phyloP scores from a whole-genome alignment of 768 basidiomycete species.

The Butyriboletus loyo region DNA sequence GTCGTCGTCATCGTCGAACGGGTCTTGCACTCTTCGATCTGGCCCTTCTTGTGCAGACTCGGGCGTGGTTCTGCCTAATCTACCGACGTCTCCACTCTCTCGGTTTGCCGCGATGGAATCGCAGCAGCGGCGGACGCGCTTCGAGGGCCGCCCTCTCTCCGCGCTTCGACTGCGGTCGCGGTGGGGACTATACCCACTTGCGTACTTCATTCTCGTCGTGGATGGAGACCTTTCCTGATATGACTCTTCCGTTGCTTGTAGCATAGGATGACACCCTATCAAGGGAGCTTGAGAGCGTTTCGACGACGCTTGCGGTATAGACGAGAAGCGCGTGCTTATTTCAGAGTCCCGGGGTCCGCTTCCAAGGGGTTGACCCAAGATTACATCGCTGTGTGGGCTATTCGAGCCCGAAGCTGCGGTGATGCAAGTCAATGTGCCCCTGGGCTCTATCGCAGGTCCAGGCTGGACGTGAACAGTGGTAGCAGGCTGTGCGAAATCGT shows the following conservation, averaged over 20 bases:
- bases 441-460: conserved; percentile 3
- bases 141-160: conserved; percentile 29
- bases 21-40: neutral
- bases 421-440: neutral
- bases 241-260: conserved; percentile 1
- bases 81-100: conserved; percentile 1
- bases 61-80: conserved; percentile 14
- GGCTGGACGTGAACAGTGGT: neutral
- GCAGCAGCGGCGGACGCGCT: conserved; percentile 24
- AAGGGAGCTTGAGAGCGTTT: neutral
- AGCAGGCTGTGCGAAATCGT: conserved; percentile 11
- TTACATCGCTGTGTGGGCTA: neutral
- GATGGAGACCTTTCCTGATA: conserved; percentile 12
- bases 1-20: conserved; percentile 1
- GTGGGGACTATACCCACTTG: neutral
- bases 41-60: conserved; percentile 1
- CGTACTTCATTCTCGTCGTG: conserved; percentile 2
- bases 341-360: conserved; percentile 12
- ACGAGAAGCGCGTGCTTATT: conserved; percentile 16
- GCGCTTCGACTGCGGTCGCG: conserved; percentile 16
- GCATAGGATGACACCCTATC: neutral
- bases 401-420: conserved; percentile 6
- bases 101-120: conserved; percentile 11
- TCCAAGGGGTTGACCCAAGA: neutral
- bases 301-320: conserved; percentile 3